These are phyloP conservation scores for Thelonectria blattea DNA, from an alignment of 2,329 filamentous ascomycete species.

Conservation along the genomic window DNA sequence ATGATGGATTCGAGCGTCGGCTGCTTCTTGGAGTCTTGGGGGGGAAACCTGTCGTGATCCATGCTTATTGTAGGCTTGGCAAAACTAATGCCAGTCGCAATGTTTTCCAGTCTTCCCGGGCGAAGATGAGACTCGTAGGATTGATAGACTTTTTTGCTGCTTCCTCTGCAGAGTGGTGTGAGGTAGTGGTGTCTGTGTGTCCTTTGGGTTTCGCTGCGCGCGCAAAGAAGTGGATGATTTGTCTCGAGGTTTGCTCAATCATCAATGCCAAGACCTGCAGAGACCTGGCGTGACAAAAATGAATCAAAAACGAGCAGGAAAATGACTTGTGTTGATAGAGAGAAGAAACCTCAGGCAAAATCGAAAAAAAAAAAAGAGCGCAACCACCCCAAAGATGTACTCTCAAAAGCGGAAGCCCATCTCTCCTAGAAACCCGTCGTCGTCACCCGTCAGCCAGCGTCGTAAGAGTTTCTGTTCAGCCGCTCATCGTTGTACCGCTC, in stretches of 20 bases:
- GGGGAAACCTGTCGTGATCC: not conserved
- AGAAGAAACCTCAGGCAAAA: not conserved
- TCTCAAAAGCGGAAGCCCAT: not conserved
- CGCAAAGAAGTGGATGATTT: conserved; percentile 7
- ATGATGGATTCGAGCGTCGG: not conserved
- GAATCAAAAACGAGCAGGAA: no score
- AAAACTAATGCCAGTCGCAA: no score
- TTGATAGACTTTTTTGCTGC: no score
- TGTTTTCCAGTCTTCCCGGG: no score
- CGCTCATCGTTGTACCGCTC: not conserved
- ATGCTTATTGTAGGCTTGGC: not conserved
- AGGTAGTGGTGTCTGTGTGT: no score
- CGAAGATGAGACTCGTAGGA: no score
- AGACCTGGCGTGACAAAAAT: not conserved
- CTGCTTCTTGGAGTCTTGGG: conserved; percentile 1
- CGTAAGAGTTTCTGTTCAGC: conserved; percentile 7
- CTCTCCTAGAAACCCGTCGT: not conserved
- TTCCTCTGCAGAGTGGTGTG: no score
- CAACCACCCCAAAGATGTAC: not conserved
- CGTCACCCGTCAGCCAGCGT: conserved; percentile 2
- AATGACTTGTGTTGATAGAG: not conserved
- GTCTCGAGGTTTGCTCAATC: conserved; percentile 1
- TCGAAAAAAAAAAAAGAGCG: not conserved
- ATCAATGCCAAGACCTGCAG: not conserved
- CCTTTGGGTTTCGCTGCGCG: not conserved